Evolutionary conservation across 202 grass and related monocot genomes (phyloP), one percentile per base, ranked within the genome.

Genomic region (Musa balbisiana): DNA sequence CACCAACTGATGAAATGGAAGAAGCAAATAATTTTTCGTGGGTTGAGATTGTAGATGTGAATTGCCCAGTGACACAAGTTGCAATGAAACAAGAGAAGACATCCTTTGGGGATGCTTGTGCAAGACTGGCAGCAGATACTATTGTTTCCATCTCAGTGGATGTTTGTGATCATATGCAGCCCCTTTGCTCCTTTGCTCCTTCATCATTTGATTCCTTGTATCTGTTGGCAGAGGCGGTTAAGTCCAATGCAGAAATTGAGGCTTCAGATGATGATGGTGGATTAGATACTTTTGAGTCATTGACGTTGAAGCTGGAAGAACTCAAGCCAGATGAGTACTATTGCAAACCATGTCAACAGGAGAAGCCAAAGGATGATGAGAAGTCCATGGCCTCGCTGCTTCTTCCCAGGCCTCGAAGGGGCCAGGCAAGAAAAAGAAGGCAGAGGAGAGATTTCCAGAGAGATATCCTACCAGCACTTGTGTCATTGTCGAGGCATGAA

Each of bases 361-460:
- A 73, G 58, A 27, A 70, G 24, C 53, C 63, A 71, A 74, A 80
- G 0, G 85, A 83, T 49, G 90, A 87, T 24, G 84, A 94, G 20
- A 59, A 71, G 2, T 81, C 74, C 67, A 89, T 82, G 26, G 49
- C 83, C 11, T 83, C 79, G 20, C 79, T 90, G 21, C 91, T 92
- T 60, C 73, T 91, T 55, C 83, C 83, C 15, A 89, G 82, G 78
- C 83, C 88, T 64, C 92, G 76, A 51, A 85, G 94, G 60, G 86
- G 88, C 16, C 91, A 82, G 54, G 81, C 86, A 60, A 92, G 95
- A 78, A 89, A 82, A 65, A 64, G 95, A 13, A 75, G 88, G 78
- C 91, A 92, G 73, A 89, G 84, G 83, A 80, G 81, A 6, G 91
- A 98, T 78, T 98, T 98, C 43, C 91, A 98, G 83, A 89, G 85